phyloP scores from a whole-genome alignment of 108 stramenopile genomes.

The Skeletonema tropicum region DNA sequence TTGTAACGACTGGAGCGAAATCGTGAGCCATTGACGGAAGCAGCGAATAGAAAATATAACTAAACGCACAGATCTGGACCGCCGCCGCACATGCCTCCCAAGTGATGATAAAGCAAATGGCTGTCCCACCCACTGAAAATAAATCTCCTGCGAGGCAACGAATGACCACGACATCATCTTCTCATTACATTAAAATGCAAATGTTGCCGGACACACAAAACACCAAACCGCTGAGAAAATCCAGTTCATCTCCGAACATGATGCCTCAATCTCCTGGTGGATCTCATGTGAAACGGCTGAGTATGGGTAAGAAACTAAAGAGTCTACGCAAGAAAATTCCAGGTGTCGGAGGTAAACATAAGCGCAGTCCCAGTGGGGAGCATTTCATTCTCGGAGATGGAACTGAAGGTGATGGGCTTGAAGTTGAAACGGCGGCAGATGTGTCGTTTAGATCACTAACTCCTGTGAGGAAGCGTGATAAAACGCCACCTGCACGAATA shows the following conservation, averaged over 20 bases:
- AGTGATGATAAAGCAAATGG: conserved; percentile 5
- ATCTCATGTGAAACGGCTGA: neutral
- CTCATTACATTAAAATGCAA: conserved; percentile 1
- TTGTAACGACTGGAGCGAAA: neutral
- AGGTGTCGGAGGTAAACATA: neutral
- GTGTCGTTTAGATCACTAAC: neutral
- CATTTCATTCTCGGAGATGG: neutral
- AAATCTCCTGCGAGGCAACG: neutral
- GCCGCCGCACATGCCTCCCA: neutral
- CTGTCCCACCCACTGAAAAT: neutral
- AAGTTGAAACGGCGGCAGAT: neutral
- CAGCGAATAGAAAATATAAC: too few species aligned
- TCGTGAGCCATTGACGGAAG: neutral
- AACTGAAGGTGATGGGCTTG: neutral
- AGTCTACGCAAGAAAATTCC: conserved; percentile 4
- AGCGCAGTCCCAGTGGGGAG: neutral
- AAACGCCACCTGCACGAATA: neutral
- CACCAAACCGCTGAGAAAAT: neutral
- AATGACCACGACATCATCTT: neutral
- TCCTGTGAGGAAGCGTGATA: neutral
- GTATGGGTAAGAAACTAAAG: conserved; percentile 1
- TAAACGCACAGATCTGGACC: neutral
- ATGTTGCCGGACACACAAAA: neutral
- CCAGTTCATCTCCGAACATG: neutral
- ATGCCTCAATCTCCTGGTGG: conserved; percentile 5